Conservation (phyloP, 345 rosid species). For the Toxicodendron radicans region DNA sequence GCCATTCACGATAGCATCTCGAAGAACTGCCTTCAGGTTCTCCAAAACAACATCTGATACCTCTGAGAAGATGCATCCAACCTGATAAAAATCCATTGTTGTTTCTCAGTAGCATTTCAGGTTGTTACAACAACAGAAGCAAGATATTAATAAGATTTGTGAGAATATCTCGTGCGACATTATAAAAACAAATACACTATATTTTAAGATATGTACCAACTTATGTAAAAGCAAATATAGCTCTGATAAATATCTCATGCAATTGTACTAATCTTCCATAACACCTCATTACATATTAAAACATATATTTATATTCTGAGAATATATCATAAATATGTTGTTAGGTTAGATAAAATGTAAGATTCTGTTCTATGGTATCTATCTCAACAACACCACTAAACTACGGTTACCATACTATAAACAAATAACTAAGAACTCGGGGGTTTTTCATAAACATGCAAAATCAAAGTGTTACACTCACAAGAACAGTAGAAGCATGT, state of each 20-base stretch:
- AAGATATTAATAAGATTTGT: not conserved
- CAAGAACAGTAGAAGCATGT: slow-evolving; percentile 45
- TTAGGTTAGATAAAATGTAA: not conserved
- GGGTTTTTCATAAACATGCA: not conserved
- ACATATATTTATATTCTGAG: too few species aligned
- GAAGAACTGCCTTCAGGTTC: slow-evolving; percentile 44
- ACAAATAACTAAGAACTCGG: not conserved
- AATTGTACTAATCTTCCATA: too few species aligned
- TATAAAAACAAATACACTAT: not conserved
- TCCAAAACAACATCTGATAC: slow-evolving; percentile 48
- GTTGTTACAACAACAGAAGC: not conserved
- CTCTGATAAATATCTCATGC: too few species aligned
- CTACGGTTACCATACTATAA: not conserved
- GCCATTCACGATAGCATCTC: slow-evolving; percentile 28
- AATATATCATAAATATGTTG: not conserved
- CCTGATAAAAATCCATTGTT: slow-evolving; percentile 37
- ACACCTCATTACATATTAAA: too few species aligned
- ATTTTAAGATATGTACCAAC: not conserved
- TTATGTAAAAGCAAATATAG: too few species aligned
- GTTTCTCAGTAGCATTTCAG: slow-evolving; percentile 8
- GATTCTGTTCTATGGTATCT: not conserved
- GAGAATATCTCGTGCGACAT: not conserved
- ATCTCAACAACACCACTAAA: not conserved
- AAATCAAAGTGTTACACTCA: slow-evolving; percentile 27
- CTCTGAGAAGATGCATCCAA: slow-evolving; percentile 59